A percentile compares a stretch with the other conserved stretches of the same genome.
Conservation (phyloP, 1,284 basidiomycete genomes). For the Bondarzewia mesenterica region DNA sequence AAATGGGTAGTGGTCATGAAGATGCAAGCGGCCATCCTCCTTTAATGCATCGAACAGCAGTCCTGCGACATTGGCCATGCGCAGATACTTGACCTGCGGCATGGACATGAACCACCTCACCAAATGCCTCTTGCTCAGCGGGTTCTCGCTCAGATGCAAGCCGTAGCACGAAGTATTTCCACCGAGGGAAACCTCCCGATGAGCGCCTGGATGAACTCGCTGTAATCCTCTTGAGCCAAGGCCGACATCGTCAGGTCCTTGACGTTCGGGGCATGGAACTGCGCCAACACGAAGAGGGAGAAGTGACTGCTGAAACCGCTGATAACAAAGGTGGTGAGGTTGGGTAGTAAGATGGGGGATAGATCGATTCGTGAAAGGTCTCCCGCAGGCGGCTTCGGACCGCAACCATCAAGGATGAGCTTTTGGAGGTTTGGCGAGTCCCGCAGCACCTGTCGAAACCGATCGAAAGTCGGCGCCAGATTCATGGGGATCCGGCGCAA, state of each 20-base stretch:
- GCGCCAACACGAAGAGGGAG: background rate
- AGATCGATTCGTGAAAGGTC: background rate
- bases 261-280: constrained; percentile 40
- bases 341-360: background rate
- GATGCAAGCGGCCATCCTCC: background rate
- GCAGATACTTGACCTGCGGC: constrained; percentile 41
- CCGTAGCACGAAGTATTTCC: constrained; percentile 39
- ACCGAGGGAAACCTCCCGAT: constrained; percentile 39
- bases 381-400: too few relatives aligned
- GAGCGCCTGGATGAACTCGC: constrained; percentile 33
- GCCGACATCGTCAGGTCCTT: constrained; percentile 46
- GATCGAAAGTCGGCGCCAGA: background rate
- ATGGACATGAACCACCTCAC: constrained; percentile 45
- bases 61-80: constrained; percentile 31
- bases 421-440: background rate
- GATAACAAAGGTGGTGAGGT: background rate
- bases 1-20: background rate
- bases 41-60: constrained; percentile 17
- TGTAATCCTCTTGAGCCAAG: constrained; percentile 40
- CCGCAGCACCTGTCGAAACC: background rate
- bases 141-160: constrained; percentile 24
- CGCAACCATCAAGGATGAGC: background rate
- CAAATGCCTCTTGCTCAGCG: constrained; percentile 21
- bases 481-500: background rate
- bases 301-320: background rate